Base-by-base conservation (phyloP, 2,329 filamentous ascomycete genomes). In the Clathrospora elynae region DNA sequence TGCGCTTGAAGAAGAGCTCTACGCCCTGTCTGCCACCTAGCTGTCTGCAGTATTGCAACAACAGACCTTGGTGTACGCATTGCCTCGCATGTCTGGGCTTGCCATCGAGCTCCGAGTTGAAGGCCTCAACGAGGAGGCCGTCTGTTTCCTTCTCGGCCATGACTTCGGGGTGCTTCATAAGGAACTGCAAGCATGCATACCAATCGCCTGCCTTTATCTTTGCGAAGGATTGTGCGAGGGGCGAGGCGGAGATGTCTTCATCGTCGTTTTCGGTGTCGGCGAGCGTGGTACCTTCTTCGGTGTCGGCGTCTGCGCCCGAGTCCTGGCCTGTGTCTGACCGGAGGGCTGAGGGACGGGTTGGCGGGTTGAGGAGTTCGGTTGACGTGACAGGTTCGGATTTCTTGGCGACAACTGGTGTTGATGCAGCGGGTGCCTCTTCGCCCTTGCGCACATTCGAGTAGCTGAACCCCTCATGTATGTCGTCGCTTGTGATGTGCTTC, bases 41-140 rank as follows among this genome's bases (percentile, higher is more conserved):
- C 28, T 90, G 86, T 7, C 92, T 84, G 73, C 93, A 99, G 75
- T 99, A 99, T 70, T 99, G 93, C 26, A 99, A 75, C 9, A 99
- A 78, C 11, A 97, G 78, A 3, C 87, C 92, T 68, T 97, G 91
- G 72, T 99, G 93, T 14, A 99, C 90, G 71, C 86, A 96, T 68
- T 92, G 88, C 33, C 85, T 82, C 3, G 89, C 84, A 55, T 86
- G 82, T n/a, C 88, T 86, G 41, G 86, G 82, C 54, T 88, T 83
- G 42, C 83, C 82, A 52, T 89, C 85, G 46, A 95, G 81, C 53
- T 92, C 87, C 1, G 85, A 84, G 67, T 96, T 91, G 73, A 99
- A 97, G 0, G 91, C 93, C 71, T 96, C 83, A 35, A 96, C 85
- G 10, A 99, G 78, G 7, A 99, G 78, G 11, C 90, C 92, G 65